A percentile compares a stretch with the other conserved stretches of the same genome.
Evolutionary conservation across 2,329 filamentous ascomycete species (phyloP).

Genomic region (Colletotrichum sp.): DNA sequence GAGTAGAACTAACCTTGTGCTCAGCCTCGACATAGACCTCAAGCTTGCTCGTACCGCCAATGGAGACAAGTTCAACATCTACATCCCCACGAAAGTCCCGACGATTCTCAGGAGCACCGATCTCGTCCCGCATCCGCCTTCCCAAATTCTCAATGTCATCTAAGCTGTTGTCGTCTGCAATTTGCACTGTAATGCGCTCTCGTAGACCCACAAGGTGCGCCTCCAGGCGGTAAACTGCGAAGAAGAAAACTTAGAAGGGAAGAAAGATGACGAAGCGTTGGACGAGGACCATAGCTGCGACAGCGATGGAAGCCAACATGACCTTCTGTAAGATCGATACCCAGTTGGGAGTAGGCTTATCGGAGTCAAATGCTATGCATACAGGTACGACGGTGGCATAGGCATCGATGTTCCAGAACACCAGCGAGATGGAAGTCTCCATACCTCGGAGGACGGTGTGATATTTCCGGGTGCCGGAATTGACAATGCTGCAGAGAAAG

Average conservation of each 20-base stretch:
- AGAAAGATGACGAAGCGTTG: not conserved
- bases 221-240: too few relatives aligned
- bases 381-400: not conserved
- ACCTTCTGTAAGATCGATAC: not conserved
- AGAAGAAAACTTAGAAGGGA: too few relatives aligned
- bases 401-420: constrained; percentile 8
- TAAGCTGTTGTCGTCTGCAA: constrained; percentile 72
- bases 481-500: constrained; percentile 8
- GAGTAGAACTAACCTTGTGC: not conserved
- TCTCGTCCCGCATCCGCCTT: constrained; percentile 64
- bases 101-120: constrained; percentile 61
- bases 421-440: not conserved
- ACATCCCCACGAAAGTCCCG: constrained; percentile 73
- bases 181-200: constrained; percentile 65
- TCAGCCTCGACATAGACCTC: constrained; percentile 63
- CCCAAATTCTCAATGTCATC: constrained; percentile 63
- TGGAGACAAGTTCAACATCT: constrained; percentile 60
- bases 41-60: constrained; percentile 32
- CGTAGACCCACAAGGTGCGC: constrained; percentile 50
- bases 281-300: not conserved
- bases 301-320: not conserved
- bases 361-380: not conserved
- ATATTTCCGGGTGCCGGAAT: constrained; percentile 1
- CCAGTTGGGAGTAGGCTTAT: not conserved
- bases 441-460: not conserved